A percentile compares a stretch with the other conserved stretches of the same genome.
Conservation (phyloP, 169 alveolate genomes). For the Plasmodium relictum region DNA sequence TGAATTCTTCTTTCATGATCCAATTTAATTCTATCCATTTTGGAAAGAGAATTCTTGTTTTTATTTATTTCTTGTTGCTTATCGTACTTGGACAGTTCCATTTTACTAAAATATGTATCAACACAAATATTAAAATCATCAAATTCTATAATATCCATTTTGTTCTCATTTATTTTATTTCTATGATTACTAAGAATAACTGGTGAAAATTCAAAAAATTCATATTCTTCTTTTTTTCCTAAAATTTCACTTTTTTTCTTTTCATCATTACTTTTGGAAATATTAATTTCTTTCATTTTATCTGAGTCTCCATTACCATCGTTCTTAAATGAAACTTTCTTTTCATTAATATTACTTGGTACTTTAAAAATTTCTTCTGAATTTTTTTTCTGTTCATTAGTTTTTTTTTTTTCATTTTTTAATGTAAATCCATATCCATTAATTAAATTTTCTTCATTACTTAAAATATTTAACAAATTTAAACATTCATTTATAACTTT, state of each 20-base stretch:
- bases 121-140: constrained; percentile 60
- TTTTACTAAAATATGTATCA: constrained; percentile 63
- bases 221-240: constrained; percentile 19
- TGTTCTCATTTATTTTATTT: constrained; percentile 33
- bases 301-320: not conserved
- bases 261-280: not conserved
- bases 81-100: constrained; percentile 70
- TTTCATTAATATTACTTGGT: not conserved
- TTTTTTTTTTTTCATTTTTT: constrained; percentile 18
- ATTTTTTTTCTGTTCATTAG: not conserved
- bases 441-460: constrained; percentile 22
- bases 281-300: not conserved
- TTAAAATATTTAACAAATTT: constrained; percentile 24
- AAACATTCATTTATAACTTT: constrained; percentile 49
- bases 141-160: constrained; percentile 35
- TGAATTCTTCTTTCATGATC: constrained; percentile 92
- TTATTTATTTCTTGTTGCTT: constrained; percentile 72
- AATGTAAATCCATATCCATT: constrained; percentile 57
- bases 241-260: not conserved
- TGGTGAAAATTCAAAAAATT: constrained; percentile 44
- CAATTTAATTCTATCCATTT: constrained; percentile 90
- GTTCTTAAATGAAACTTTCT: not conserved
- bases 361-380: not conserved
- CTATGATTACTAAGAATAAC: constrained; percentile 33
- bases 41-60: constrained; percentile 76